Evolutionary conservation across 441 rosid genomes (phyloP), one percentile per base, ranked within the genome.

Genomic region (Eutrema salsugineum): DNA sequence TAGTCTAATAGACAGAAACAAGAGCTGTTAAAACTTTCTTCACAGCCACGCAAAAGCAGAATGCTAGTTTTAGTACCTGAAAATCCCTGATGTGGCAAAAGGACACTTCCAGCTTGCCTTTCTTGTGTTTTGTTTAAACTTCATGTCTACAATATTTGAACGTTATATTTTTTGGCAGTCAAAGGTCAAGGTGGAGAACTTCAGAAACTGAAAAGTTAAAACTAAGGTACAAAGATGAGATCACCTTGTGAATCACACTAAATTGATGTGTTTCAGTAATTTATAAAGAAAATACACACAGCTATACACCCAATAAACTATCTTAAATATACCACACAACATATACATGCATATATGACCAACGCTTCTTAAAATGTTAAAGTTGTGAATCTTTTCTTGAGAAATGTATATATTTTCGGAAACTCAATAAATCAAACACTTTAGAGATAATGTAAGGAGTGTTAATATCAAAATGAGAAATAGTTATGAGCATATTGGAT

Each of bases 11-110:
- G 44, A 35, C 11, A 35, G 44, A 56, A n/a, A 17, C 5, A 55
- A 55, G 4, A 33, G 15, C 42, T 33, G 43, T 56, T 56, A 17
- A 12, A 33, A 16, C 61, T 56, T 42, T 33, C 43, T 56, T 56
- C 61, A 33, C 43, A 56, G 43, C 17, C 61, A 56, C 61, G 61
- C 43, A 56, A 56, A 35, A 35, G 28, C 62, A 56, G 62, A 35
- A 11, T 35, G 27, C 62, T 35, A 11, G 15, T 56, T 56, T 35
- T 56, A 56, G 62, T 35, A 56, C 28, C 62, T 58, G 49, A n/a
- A 30, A 11, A 9, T 15, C 19, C 28, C 62, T 67, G 1, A 30
- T 66, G 59, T 9, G 16, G 28, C 15, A 35, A 35, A 56, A 35
- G 44, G 28, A 35, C 62, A 5, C 43, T 56, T 56, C 12, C 5